A percentile compares a stretch with the other conserved stretches of the same genome.
Conservation (phyloP, 768 basidiomycete genomes). For the Lactarius vividus region DNA sequence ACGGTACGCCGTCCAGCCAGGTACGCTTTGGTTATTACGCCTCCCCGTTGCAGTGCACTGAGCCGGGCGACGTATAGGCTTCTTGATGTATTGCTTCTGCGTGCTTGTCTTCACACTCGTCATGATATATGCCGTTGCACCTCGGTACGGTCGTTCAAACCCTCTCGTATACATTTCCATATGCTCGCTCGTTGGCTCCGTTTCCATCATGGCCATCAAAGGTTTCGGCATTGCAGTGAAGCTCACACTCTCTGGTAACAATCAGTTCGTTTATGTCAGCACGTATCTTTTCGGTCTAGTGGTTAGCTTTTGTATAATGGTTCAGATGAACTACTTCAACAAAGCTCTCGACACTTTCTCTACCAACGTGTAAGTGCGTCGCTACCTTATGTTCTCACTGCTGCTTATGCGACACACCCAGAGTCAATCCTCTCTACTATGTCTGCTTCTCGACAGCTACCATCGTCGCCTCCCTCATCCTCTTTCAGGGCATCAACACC, state of each 20-base stretch:
- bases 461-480: constrained; percentile 89
- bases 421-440: constrained; percentile 97
- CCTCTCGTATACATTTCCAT: constrained; percentile 95
- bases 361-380: constrained; percentile 83
- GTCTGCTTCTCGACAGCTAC: constrained; percentile 95
- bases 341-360: constrained; percentile 96
- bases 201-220: constrained; percentile 99
- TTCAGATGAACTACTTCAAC: constrained; percentile 98
- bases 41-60: not conserved
- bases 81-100: constrained; percentile 85
- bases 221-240: constrained; percentile 97
- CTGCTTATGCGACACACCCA: constrained; percentile 33
- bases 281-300: constrained; percentile 95
- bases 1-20: constrained; percentile 89
- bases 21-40: constrained; percentile 42
- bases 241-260: constrained; percentile 87
- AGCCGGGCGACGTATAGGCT: constrained; percentile 51
- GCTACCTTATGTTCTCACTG: constrained; percentile 5
- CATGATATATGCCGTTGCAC: constrained; percentile 85
- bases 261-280: constrained; percentile 91
- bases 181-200: constrained; percentile 91
- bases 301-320: constrained; percentile 78
- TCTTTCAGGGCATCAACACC: constrained; percentile 98
- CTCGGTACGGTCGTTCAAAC: constrained; percentile 81
- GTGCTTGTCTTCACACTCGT: constrained; percentile 77